phyloP scores from a whole-genome alignment of 1,284 basidiomycete species.

The Naganishia albida region DNA sequence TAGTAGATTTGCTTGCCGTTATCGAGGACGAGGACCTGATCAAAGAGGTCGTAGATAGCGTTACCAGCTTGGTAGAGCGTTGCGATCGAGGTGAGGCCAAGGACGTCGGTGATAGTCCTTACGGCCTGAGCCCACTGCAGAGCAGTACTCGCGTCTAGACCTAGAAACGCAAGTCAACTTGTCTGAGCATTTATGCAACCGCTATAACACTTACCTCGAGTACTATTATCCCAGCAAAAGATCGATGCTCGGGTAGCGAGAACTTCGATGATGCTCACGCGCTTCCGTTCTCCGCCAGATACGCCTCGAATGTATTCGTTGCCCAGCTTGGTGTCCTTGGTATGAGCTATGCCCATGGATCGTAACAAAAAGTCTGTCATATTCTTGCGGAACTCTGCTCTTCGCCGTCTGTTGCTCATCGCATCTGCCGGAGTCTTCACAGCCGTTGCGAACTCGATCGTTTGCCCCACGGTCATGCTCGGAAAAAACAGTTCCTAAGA shows the following conservation, averaged over 20 bases:
- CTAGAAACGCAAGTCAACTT: constrained; percentile 57
- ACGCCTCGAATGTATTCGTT: constrained; percentile 35
- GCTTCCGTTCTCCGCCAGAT: constrained; percentile 34
- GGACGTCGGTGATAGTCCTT: constrained; percentile 72
- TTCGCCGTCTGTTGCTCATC: constrained; percentile 41
- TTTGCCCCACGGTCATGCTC: constrained; percentile 23
- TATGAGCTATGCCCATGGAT: constrained; percentile 74
- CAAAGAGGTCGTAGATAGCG: constrained; percentile 59
- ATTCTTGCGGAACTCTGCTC: constrained; percentile 56
- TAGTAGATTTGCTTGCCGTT: constrained; percentile 79
- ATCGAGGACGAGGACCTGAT: constrained; percentile 73
- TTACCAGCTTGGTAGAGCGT: constrained; percentile 82
- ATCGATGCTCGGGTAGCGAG: constrained; percentile 27
- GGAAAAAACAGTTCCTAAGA: constrained; percentile 24
- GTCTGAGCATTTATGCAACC: constrained; percentile 66
- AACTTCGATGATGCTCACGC: constrained; percentile 31
- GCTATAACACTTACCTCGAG: constrained; percentile 52
- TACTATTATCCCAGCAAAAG: constrained; percentile 34
- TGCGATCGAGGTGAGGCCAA: constrained; percentile 75
- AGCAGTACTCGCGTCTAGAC: constrained; percentile 82
- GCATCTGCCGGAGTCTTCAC: constrained; percentile 23
- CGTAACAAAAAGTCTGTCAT: constrained; percentile 64
- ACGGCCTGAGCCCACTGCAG: constrained; percentile 73
- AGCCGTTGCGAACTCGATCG: constrained; percentile 45
- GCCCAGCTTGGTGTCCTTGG: constrained; percentile 51